A percentile compares a stretch with the other conserved stretches of the same genome.
These are phyloP conservation scores for Claviceps lovelessii DNA, from an alignment of 2,329 filamentous ascomycete genomes.

Conservation along the genomic window DNA sequence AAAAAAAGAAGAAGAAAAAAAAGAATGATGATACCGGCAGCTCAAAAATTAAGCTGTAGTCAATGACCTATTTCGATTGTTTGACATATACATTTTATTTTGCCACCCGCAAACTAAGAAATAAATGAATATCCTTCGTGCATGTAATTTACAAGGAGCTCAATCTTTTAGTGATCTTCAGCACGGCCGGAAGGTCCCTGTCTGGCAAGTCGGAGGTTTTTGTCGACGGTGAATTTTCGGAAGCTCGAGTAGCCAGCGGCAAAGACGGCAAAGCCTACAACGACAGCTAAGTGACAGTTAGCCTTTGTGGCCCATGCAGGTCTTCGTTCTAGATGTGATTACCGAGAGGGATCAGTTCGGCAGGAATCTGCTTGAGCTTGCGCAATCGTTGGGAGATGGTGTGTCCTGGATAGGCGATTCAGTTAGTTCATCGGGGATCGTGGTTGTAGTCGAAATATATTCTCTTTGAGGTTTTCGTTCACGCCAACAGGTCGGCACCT, in stretches of 20 bases:
- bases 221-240: slow-evolving; percentile 77
- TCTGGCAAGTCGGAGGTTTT: slow-evolving; percentile 76
- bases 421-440: not conserved
- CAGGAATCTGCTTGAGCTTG: slow-evolving; percentile 75
- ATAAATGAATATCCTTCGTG: slow-evolving; percentile 1
- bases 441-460: not conserved
- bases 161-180: slow-evolving; percentile 15
- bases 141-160: slow-evolving; percentile 1
- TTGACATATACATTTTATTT: slow-evolving; percentile 10
- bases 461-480: not conserved
- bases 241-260: slow-evolving; percentile 70
- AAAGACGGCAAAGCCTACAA: slow-evolving; percentile 70
- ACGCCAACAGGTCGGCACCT: slow-evolving; percentile 24
- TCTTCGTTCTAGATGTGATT: slow-evolving; percentile 16
- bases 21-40: slow-evolving; percentile 1
- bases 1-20: too few species aligned
- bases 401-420: slow-evolving; percentile 49
- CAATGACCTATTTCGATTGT: slow-evolving; percentile 2
- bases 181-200: slow-evolving; percentile 36
- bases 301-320: not conserved
- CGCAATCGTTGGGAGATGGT: slow-evolving; percentile 92
- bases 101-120: slow-evolving; percentile 1
- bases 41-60: slow-evolving; percentile 6
- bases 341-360: slow-evolving; percentile 92
- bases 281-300: slow-evolving; percentile 45